Conservation (phyloP, 805 yeast genomes). For the Candida railenensis region DNA sequence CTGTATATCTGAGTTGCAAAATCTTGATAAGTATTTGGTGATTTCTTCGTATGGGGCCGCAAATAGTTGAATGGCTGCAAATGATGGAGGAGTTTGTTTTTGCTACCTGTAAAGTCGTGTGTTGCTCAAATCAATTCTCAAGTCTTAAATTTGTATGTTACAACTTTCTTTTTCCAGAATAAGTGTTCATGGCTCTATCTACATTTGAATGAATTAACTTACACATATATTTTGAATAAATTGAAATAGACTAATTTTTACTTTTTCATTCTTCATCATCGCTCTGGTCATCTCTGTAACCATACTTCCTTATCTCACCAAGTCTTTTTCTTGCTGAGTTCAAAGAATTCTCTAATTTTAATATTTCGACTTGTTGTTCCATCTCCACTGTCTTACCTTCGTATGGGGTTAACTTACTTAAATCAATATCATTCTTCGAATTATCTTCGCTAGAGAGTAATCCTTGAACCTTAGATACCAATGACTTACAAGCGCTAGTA, state of each 20-base stretch:
- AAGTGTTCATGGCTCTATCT: too few species aligned
- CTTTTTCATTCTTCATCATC: conserved; percentile 46
- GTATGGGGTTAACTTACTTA: conserved; percentile 64
- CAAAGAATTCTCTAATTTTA: conserved; percentile 76
- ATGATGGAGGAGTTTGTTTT: too few species aligned
- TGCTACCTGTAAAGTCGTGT: too few species aligned
- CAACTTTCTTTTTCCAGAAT: too few species aligned
- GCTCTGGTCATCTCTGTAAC: conserved; percentile 62
- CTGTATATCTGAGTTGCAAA: too few species aligned
- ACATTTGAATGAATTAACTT: not conserved
- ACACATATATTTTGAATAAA: not conserved
- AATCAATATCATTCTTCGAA: conserved; percentile 51
- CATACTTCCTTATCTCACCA: conserved; percentile 79
- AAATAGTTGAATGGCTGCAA: too few species aligned
- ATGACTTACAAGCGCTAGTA: conserved; percentile 68
- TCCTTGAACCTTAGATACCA: conserved; percentile 69
- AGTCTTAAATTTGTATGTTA: too few species aligned
- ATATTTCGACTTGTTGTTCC: conserved; percentile 91
- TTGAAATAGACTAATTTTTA: not conserved
- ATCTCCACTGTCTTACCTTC: conserved; percentile 84
- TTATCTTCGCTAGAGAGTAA: conserved; percentile 44
- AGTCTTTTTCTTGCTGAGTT: conserved; percentile 71
- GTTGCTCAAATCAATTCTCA: too few species aligned
- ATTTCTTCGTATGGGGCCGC: too few species aligned
- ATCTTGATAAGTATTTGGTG: too few species aligned